Conservation (phyloP, 257 asterid genomes). For the Gardenia jasminoides region DNA sequence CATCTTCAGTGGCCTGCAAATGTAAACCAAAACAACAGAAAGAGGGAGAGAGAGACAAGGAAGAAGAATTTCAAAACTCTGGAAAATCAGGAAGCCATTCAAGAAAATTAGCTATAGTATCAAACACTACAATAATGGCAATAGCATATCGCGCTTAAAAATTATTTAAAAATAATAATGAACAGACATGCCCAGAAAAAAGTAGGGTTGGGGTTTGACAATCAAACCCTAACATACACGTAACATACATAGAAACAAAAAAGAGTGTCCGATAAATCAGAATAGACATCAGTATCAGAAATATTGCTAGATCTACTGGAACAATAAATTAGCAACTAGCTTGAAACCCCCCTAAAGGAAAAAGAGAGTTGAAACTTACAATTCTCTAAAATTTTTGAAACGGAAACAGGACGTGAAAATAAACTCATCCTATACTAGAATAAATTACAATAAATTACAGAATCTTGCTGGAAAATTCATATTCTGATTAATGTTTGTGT, state of each 20-base stretch:
- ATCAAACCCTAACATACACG: not conserved
- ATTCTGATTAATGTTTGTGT: not conserved
- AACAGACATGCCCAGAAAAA: not conserved
- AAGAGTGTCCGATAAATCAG: not conserved
- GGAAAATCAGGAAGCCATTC: not conserved
- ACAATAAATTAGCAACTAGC: not conserved
- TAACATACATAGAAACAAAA: too few relatives aligned
- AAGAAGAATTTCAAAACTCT: not conserved
- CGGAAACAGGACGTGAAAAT: not conserved
- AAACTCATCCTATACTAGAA: not conserved
- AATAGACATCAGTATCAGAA: not conserved
- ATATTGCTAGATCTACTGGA: not conserved
- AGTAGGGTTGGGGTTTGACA: not conserved
- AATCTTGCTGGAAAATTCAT: not conserved
- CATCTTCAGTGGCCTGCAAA: constrained; percentile 45
- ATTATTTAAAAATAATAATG: not conserved
- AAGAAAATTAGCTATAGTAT: not conserved
- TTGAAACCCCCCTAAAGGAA: not conserved
- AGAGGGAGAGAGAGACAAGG: not conserved
- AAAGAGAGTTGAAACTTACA: not conserved
- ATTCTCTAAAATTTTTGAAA: too few relatives aligned
- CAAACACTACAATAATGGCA: not conserved
- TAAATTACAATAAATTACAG: too few relatives aligned
- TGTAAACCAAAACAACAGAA: not conserved
- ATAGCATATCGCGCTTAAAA: not conserved